Conservation (phyloP, 306 rosid genomes). For the Urtica urens region DNA sequence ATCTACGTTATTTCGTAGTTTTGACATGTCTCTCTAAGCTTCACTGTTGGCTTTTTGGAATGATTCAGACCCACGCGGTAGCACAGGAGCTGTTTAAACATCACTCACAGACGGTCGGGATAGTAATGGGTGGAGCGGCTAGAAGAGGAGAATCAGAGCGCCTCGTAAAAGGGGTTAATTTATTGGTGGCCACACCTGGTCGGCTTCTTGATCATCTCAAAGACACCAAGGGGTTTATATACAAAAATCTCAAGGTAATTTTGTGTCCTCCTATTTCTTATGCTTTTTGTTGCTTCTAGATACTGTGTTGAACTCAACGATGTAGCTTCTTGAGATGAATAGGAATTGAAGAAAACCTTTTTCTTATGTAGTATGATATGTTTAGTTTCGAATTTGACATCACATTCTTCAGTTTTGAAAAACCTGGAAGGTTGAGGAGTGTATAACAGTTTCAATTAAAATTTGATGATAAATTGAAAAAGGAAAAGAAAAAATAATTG, state of each 20-base stretch:
- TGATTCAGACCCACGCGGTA: slow-evolving; percentile 73
- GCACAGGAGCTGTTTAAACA: slow-evolving; percentile 80
- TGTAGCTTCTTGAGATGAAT: too few relatives aligned
- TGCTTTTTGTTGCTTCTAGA: not conserved
- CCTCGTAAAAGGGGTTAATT: slow-evolving; percentile 66
- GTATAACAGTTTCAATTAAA: too few relatives aligned
- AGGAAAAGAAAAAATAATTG: too few relatives aligned
- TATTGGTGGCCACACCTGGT: slow-evolving; percentile 89
- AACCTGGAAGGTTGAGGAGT: too few relatives aligned
- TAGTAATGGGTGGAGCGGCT: slow-evolving; percentile 80
- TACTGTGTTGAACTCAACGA: too few relatives aligned
- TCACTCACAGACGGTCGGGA: slow-evolving; percentile 82
- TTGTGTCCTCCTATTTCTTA: not conserved
- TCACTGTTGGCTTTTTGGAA: slow-evolving; percentile 3
- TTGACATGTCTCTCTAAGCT: too few relatives aligned
- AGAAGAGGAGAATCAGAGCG: slow-evolving; percentile 87
- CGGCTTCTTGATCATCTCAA: slow-evolving; percentile 94
- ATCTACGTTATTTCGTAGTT: too few relatives aligned
- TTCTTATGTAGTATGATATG: too few relatives aligned
- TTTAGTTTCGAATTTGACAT: too few relatives aligned
- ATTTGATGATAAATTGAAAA: too few relatives aligned
- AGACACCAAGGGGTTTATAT: slow-evolving; percentile 69
- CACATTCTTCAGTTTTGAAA: too few relatives aligned
- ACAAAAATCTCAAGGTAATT: slow-evolving; percentile 58
- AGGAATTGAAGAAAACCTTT: too few relatives aligned